These are phyloP conservation scores for Lipomyces oligophaga DNA, from an alignment of 805 yeast species.

Conservation along the genomic window DNA sequence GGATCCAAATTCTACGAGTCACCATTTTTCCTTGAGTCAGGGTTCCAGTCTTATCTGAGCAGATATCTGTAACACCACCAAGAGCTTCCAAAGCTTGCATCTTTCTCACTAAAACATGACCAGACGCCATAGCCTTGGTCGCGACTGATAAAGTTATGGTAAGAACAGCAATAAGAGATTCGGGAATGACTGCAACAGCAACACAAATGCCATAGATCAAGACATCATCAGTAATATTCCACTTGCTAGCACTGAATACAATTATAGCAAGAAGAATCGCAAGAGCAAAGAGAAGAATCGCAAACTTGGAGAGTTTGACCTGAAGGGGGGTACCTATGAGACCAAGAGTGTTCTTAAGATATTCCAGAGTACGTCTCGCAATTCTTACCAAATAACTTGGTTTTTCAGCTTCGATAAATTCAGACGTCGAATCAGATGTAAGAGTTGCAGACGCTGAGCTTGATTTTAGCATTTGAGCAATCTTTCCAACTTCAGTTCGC, in stretches of 20 bases:
- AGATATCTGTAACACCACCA: slow-evolving; percentile 74
- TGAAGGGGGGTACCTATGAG: slow-evolving; percentile 74
- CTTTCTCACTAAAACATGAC: slow-evolving; percentile 70
- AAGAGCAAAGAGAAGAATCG: slow-evolving; percentile 63
- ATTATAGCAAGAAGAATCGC: slow-evolving; percentile 83
- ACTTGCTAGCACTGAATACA: slow-evolving; percentile 75
- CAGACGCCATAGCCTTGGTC: slow-evolving; percentile 63
- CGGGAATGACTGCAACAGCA: slow-evolving; percentile 77
- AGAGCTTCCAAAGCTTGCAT: slow-evolving; percentile 73
- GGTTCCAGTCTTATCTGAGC: slow-evolving; percentile 82
- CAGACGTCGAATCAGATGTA: slow-evolving; percentile 4
- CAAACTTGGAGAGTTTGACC: slow-evolving; percentile 69
- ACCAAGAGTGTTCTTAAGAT: slow-evolving; percentile 20
- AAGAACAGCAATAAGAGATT: slow-evolving; percentile 71
- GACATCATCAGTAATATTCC: slow-evolving; percentile 54
- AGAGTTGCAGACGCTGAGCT: neutral
- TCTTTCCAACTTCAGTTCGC: slow-evolving; percentile 68
- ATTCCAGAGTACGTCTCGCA: neutral
- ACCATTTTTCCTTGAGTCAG: slow-evolving; percentile 78
- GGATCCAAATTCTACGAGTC: slow-evolving; percentile 66
- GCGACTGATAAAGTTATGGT: slow-evolving; percentile 83
- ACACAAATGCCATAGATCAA: slow-evolving; percentile 91
- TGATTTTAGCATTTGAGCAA: slow-evolving; percentile 44
- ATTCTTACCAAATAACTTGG: neutral
- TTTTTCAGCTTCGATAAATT: neutral